Conservation (phyloP, 208 protist genomes). For the Trypanosoma theileri region DNA sequence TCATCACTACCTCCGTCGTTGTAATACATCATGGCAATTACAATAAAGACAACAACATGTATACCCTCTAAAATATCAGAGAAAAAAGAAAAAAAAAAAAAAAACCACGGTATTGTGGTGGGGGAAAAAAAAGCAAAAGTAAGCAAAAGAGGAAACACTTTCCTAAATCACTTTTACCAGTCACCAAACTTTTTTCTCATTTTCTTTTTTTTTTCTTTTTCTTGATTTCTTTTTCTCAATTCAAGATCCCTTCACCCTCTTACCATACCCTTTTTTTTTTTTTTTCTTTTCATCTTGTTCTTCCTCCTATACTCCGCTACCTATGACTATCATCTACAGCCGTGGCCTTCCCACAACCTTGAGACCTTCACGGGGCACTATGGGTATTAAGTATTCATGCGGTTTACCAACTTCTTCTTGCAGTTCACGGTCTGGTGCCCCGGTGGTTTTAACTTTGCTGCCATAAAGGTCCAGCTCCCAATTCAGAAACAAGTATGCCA, state of each 20-base stretch:
- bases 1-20: background rate
- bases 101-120: background rate
- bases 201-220: constrained; percentile 13
- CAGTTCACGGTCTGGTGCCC: constrained; percentile 29
- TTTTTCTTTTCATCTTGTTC: constrained; percentile 7
- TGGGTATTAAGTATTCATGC: constrained; percentile 82
- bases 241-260: background rate
- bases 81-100: constrained; percentile 13
- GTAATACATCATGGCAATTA: background rate
- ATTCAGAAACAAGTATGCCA: constrained; percentile 73
- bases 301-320: background rate
- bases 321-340: constrained; percentile 3
- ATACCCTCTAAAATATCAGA: background rate
- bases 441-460: constrained; percentile 19
- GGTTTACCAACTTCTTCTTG: constrained; percentile 69
- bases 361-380: constrained; percentile 77
- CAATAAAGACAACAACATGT: background rate
- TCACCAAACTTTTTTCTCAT: background rate
- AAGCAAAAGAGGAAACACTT: too few relatives aligned
- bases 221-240: constrained; percentile 7
- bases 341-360: constrained; percentile 54
- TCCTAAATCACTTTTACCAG: background rate
- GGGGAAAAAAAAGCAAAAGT: too few relatives aligned
- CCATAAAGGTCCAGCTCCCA: constrained; percentile 71
- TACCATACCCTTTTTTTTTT: constrained; percentile 14